A percentile compares a stretch with the other conserved stretches of the same genome.
phyloP scores from a whole-genome alignment of 306 rosid genomes.

The Rosa rugosa region DNA sequence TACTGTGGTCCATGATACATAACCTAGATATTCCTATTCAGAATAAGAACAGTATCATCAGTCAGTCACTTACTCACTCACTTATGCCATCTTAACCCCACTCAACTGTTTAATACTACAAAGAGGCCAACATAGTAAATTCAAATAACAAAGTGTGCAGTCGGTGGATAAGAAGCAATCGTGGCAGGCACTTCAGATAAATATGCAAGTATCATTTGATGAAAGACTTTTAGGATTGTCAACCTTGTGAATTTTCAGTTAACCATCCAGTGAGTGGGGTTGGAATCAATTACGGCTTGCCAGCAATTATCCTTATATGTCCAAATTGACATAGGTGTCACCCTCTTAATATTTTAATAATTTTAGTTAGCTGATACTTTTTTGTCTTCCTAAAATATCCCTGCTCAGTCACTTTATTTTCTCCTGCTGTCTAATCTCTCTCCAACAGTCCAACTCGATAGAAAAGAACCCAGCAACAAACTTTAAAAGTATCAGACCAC shows the following conservation, averaged over 20 bases:
- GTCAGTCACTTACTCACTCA: not conserved
- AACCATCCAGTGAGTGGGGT: slow-evolving; percentile 17
- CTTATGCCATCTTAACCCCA: not conserved
- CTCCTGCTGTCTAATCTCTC: too few relatives aligned
- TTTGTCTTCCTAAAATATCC: too few relatives aligned
- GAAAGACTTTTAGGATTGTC: slow-evolving; percentile 40
- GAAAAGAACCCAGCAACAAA: too few relatives aligned
- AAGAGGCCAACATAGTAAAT: slow-evolving; percentile 24
- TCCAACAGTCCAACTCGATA: too few relatives aligned
- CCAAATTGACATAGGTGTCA: too few relatives aligned
- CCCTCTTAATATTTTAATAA: too few relatives aligned
- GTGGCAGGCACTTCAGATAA: slow-evolving; percentile 56
- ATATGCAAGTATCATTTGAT: slow-evolving; percentile 30
- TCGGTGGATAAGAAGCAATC: slow-evolving; percentile 43
- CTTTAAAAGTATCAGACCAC: too few relatives aligned
- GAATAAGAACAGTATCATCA: slow-evolving; percentile 1
- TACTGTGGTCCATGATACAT: slow-evolving; percentile 10
- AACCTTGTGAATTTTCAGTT: slow-evolving; percentile 43
- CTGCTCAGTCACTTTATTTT: too few relatives aligned
- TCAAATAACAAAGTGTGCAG: slow-evolving; percentile 26
- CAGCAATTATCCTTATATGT: too few relatives aligned
- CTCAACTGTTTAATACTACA: not conserved
- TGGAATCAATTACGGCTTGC: too few relatives aligned
- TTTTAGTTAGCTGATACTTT: too few relatives aligned
- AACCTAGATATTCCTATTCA: slow-evolving; percentile 1